Evolutionary conservation across 2,329 filamentous ascomycete species (phyloP).

Genomic region (Achaetomium macrosporum): DNA sequence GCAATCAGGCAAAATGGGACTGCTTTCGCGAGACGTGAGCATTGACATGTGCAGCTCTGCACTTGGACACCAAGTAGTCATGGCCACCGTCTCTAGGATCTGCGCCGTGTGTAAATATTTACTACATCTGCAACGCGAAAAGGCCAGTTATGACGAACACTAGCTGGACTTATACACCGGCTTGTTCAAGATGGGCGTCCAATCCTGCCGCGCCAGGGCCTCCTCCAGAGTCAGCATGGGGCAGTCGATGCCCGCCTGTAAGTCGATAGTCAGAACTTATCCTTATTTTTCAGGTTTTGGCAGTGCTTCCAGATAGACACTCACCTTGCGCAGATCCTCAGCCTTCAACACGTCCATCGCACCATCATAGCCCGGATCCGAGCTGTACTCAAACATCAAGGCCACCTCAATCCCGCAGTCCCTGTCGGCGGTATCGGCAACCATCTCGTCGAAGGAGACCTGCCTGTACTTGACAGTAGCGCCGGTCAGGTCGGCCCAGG

Average conservation of each 20-base stretch:
- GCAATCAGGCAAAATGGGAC: no score
- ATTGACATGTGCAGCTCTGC: no score
- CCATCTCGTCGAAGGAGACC: constrained; percentile 37
- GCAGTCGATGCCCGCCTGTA: constrained; percentile 39
- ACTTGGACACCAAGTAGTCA: no score
- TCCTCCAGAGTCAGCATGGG: constrained; percentile 37
- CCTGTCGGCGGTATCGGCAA: constrained; percentile 32
- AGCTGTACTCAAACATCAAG: constrained; percentile 43
- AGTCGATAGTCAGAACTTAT: constrained; percentile 5
- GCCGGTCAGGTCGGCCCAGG: constrained; percentile 37
- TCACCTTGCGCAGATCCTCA: constrained; percentile 39
- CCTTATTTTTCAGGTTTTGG: constrained; percentile 1
- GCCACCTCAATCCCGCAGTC: constrained; percentile 40
- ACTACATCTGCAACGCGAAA: no score
- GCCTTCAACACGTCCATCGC: constrained; percentile 39
- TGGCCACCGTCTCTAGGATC: no score
- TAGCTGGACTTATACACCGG: no score
- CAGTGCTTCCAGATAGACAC: no score
- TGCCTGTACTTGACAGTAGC: constrained; percentile 35
- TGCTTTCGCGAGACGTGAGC: no score
- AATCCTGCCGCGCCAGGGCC: constrained; percentile 34
- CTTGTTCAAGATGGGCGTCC: constrained; percentile 25
- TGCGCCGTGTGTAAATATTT: no score
- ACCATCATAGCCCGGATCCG: constrained; percentile 45
- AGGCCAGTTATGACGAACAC: no score